Base-by-base conservation (phyloP, 345 rosid species). In the Theobroma cacao region DNA sequence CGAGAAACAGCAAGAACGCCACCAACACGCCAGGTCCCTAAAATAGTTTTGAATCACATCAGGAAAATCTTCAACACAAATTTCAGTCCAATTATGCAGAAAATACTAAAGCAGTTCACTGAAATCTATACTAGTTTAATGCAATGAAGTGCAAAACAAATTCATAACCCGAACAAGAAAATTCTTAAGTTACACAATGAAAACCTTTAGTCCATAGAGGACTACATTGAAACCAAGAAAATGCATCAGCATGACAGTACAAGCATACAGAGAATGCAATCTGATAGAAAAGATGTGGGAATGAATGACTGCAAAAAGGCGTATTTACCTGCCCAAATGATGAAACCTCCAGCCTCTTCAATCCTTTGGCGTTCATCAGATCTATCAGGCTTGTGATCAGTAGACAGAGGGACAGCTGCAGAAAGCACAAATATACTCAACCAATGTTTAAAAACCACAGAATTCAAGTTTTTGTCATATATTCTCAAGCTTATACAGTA, bases 1-100 rank as follows among this genome's bases (percentile, higher is more conserved):
- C 93, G 91, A 74, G 93, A 87, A 76, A 87, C 88, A 74, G 90
- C 88, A 78, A 87, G 90, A 65, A 87, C 74, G 11, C 90, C 87
- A 0, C 87, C 87, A 38, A 87, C 90, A 3, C 88, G 83, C 88
- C 90, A 87, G 0, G 90, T 87, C 41, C 90, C 90, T 87, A 72
- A 17, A 8, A 68, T 0, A 36, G 55, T 64, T 62, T 45, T 22
- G 43, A 40, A 72, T 66, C 50, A 73, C 14, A 31, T 26, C 8
- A 56, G 31, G 24, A 47, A 47, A 41, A 15, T 18, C n/a, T 18
- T 65, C 13, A 40, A 30, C n/a, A 22, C 45, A 28, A 58, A 31
- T 22, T 58, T 74, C 43, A 59, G 17, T 59, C 28, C 53, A 28
- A 22, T 74, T 74, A 15, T 59, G 53, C 53, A 58, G 38, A 0